Percentiles rank a stretch among this genome's conserved stretches.
These are phyloP conservation scores for Heracleum sosnowskyi DNA, from an alignment of 129 eudicot genomes.

Conservation along the genomic window DNA sequence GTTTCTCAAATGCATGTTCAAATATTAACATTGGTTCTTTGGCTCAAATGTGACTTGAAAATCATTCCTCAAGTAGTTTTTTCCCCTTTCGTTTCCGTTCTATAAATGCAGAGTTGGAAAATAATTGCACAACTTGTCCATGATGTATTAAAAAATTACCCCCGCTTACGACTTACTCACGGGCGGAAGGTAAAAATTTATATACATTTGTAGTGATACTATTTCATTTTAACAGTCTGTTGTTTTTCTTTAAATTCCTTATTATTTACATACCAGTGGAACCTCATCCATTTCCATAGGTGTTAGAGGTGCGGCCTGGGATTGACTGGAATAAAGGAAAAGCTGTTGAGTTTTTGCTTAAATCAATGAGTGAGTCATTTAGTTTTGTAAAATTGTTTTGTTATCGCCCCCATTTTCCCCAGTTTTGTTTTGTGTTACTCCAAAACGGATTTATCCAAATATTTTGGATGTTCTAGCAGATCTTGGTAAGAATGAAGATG, in stretches of 20 bases:
- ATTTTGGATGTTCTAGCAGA: slow-evolving; percentile 28
- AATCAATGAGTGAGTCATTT: slow-evolving; percentile 52
- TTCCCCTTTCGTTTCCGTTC: background rate
- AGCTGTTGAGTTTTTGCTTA: slow-evolving; percentile 86
- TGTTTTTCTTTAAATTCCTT: background rate
- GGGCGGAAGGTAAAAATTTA: slow-evolving; percentile 55
- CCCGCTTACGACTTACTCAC: too few species aligned
- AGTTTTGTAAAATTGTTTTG: background rate
- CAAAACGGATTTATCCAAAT: background rate
- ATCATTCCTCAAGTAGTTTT: background rate
- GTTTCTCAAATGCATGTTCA: background rate
- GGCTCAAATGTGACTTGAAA: background rate
- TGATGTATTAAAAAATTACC: slow-evolving; percentile 58
- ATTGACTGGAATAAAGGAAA: slow-evolving; percentile 93
- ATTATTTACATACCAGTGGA: background rate
- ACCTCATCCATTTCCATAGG: slow-evolving; percentile 23
- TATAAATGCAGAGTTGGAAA: slow-evolving; percentile 49
- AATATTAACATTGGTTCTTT: background rate
- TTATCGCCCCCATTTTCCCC: background rate
- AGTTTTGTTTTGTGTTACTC: background rate
- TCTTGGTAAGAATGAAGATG: slow-evolving; percentile 39
- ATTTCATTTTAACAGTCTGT: background rate
- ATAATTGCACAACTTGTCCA: too few species aligned
- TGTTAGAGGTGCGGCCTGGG: slow-evolving; percentile 88
- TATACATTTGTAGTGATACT: too few species aligned